Percentiles rank a stretch among this genome's conserved stretches.
Conservation (phyloP, 2,329 filamentous ascomycete species). For the Ophiostoma tasmaniense region DNA sequence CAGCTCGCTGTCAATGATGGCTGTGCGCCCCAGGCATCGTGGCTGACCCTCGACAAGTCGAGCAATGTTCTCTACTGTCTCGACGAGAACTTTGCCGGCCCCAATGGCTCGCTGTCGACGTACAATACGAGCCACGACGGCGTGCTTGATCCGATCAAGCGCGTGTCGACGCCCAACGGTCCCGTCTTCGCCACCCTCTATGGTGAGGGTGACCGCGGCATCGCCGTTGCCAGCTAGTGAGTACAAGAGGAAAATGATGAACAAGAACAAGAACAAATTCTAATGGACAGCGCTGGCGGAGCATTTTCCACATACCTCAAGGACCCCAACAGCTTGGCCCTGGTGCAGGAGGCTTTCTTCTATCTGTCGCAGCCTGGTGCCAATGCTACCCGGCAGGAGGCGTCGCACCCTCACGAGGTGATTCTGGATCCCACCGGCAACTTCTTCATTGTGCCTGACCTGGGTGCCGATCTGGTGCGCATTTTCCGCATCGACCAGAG, state of each 20-base stretch:
- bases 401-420: constrained; percentile 56
- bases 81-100: constrained; percentile 44
- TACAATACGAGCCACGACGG: constrained; percentile 33
- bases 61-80: constrained; percentile 48
- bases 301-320: constrained; percentile 39
- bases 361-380: constrained; percentile 32
- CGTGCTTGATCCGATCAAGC: constrained; percentile 32
- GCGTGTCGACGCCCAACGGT: constrained; percentile 30
- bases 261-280: background rate
- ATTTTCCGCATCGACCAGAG: constrained; percentile 45
- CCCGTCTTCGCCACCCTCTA: constrained; percentile 39
- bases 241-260: constrained; percentile 20
- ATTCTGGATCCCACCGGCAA: constrained; percentile 54
- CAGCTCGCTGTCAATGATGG: constrained; percentile 35
- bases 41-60: constrained; percentile 48
- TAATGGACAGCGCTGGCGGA: constrained; percentile 25
- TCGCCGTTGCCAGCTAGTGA: constrained; percentile 40
- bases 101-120: constrained; percentile 41
- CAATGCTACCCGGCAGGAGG: constrained; percentile 42
- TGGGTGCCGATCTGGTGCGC: constrained; percentile 56
- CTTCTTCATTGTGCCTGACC: constrained; percentile 57
- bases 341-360: constrained; percentile 34
- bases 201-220: constrained; percentile 32
- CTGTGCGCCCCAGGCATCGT: constrained; percentile 49
- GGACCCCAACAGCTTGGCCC: constrained; percentile 29